These are phyloP conservation scores for Coemansia sp. DNA, from an alignment of 192 early-diverging fungal species.

Conservation along the genomic window DNA sequence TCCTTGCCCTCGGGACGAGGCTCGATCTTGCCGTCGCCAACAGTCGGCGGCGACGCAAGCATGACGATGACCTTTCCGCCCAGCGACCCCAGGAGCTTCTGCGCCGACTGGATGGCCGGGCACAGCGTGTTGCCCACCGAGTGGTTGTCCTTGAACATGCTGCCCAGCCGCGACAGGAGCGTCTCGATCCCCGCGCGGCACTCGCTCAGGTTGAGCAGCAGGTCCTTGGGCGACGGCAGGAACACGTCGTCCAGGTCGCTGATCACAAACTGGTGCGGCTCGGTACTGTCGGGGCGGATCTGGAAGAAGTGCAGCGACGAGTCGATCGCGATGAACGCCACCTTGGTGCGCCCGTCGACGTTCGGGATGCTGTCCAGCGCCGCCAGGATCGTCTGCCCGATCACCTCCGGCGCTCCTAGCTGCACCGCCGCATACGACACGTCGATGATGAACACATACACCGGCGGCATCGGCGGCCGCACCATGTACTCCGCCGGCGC, in stretches of 20 bases:
- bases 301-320: constrained; percentile 90
- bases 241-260: constrained; percentile 89
- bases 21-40: constrained; percentile 79
- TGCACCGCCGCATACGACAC: constrained; percentile 89
- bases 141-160: constrained; percentile 86
- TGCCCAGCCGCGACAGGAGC: constrained; percentile 69
- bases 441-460: constrained; percentile 92
- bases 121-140: constrained; percentile 79
- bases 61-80: constrained; percentile 91
- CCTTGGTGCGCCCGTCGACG: constrained; percentile 81
- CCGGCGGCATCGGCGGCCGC: constrained; percentile 95
- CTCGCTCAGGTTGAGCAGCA: constrained; percentile 87
- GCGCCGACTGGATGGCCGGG: constrained; percentile 77
- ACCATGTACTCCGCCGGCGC: constrained; percentile 98
- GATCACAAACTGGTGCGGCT: constrained; percentile 95
- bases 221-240: constrained; percentile 84
- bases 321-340: constrained; percentile 91
- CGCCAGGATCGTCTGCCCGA: constrained; percentile 77
- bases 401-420: constrained; percentile 77
- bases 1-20: constrained; percentile 81
- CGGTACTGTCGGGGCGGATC: constrained; percentile 63
- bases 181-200: constrained; percentile 70
- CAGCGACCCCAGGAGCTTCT: constrained; percentile 75
- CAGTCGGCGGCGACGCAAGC: constrained; percentile 79
- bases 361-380: constrained; percentile 86